Base-by-base conservation (phyloP, 2,329 filamentous ascomycete species). In the Harringtonia aguacate region DNA sequence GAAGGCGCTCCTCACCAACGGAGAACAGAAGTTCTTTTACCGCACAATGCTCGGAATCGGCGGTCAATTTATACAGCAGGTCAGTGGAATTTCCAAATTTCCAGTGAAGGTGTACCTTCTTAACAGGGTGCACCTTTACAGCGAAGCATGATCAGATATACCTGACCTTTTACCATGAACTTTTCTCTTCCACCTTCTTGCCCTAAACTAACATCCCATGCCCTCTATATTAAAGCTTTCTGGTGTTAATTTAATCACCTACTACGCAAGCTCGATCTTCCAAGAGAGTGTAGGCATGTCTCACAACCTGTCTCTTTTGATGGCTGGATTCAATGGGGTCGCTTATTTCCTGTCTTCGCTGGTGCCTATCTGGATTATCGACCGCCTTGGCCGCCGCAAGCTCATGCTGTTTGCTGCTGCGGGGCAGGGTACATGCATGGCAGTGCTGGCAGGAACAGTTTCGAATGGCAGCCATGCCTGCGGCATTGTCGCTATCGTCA, bases 401-500 rank as follows among this genome's bases (percentile, higher is more conserved):
- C 65, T 86, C 45, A 70, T 86, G 54, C 79, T 85, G 44, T 67
- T 79, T 33, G 81, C 81, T 53, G 79, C 72, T 29, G 61, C 79
- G 30, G 81, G 81, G 28, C 85, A 85, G 74, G 77, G 72, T 4
- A 50, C 75, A 10, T 84, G 79, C 65, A 86, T 86, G 79, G 64
- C 85, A 46, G 73, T 81, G 45, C 79, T 81, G 1, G 56, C 61
- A 15, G 52, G 61, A 22, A 58, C 63, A 18, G 59, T 49, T 6
- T 29, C 39, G 21, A 39, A 41, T 20, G 45, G 44, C 36, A 41
- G 35, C 30, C 8, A 36, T 14, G 24, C 21, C 3, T 82, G 75
- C 53, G 80, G 85, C 59, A 84, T 84, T 56, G 73, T 75, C 17
- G 65, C 85, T 14, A 67, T 84, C 9, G 68, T 78, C 0, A 71